Percentiles rank a stretch among this genome's conserved stretches.
These are phyloP conservation scores for Spizellomyces punctatus DNA, from an alignment of 192 early-diverging fungal species.

Conservation along the genomic window DNA sequence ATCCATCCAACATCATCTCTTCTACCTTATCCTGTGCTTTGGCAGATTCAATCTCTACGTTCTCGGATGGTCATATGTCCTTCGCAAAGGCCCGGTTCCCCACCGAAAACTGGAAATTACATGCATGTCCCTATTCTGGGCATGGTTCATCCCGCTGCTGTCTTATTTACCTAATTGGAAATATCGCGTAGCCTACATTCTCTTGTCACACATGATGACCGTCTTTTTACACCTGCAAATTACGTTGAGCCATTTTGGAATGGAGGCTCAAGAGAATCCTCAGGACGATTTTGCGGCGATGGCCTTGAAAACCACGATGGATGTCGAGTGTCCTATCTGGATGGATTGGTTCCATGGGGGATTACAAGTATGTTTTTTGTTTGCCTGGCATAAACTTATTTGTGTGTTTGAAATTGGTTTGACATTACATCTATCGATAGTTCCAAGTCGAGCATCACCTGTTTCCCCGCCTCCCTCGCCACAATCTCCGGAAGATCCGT, in stretches of 20 bases:
- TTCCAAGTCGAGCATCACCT: constrained; percentile 97
- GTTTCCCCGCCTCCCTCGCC: constrained; percentile 90
- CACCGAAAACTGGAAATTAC: constrained; percentile 75
- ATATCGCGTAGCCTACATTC: constrained; percentile 64
- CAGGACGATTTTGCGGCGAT: constrained; percentile 83
- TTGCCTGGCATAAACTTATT: no score
- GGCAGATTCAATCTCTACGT: constrained; percentile 92
- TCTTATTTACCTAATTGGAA: constrained; percentile 70
- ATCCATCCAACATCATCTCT: constrained; percentile 80
- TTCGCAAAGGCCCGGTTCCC: constrained; percentile 63
- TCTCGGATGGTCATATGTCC: constrained; percentile 70
- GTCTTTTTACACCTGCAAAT: constrained; percentile 93
- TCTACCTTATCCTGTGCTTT: constrained; percentile 84
- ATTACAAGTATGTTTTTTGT: constrained; percentile 58
- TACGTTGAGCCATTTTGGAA: constrained; percentile 94
- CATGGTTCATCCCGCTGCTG: constrained; percentile 77
- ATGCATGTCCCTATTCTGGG: constrained; percentile 74
- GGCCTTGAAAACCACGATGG: constrained; percentile 92
- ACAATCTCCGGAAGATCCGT: constrained; percentile 75
- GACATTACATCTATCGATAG: constrained; percentile 25
- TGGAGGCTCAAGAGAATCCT: constrained; percentile 56
- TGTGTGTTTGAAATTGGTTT: constrained; percentile 1
- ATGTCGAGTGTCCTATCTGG: constrained; percentile 91
- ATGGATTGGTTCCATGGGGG: constrained; percentile 98
- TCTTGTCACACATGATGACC: constrained; percentile 81